Percentiles rank a stretch among this genome's conserved stretches.
Evolutionary conservation across 805 yeast species (phyloP).

Genomic region (Torulaspora indica): DNA sequence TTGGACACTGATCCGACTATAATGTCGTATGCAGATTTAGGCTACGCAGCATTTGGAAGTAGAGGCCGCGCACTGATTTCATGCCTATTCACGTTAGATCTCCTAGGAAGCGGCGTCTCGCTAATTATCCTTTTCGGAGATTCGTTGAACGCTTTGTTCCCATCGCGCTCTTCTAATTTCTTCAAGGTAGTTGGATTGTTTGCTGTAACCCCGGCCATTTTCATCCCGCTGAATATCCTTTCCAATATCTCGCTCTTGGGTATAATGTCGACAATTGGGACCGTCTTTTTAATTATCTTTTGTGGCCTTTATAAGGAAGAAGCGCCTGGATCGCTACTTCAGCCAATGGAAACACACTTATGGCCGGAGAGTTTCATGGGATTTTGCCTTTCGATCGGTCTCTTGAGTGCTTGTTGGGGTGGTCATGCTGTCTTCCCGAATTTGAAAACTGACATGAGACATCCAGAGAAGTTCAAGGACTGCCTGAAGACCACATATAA

Average conservation of each 20-base stretch:
- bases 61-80: conserved; percentile 71
- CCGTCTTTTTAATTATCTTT: conserved; percentile 52
- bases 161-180: conserved; percentile 45
- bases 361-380: conserved; percentile 55
- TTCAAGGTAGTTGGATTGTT: conserved; percentile 67
- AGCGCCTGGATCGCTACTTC: conserved; percentile 70
- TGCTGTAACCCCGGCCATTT: conserved; percentile 74
- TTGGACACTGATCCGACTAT: conserved; percentile 76
- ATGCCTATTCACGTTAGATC: conserved; percentile 66
- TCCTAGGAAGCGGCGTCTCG: conserved; percentile 77
- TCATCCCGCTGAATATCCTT: conserved; percentile 67
- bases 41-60: conserved; percentile 78
- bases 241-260: conserved; percentile 69
- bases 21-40: conserved; percentile 85
- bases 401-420: conserved; percentile 77
- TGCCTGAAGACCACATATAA: conserved; percentile 57
- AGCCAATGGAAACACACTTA: conserved; percentile 59
- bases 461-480: conserved; percentile 50
- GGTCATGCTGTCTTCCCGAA: conserved; percentile 81
- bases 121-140: conserved; percentile 80
- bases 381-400: conserved; percentile 57
- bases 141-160: conserved; percentile 67
- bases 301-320: conserved; percentile 59
- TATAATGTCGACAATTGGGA: conserved; percentile 61
- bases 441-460: conserved; percentile 65